phyloP scores from a whole-genome alignment of 495 filamentous ascomycete genomes.

The Neurospora cerealis region DNA sequence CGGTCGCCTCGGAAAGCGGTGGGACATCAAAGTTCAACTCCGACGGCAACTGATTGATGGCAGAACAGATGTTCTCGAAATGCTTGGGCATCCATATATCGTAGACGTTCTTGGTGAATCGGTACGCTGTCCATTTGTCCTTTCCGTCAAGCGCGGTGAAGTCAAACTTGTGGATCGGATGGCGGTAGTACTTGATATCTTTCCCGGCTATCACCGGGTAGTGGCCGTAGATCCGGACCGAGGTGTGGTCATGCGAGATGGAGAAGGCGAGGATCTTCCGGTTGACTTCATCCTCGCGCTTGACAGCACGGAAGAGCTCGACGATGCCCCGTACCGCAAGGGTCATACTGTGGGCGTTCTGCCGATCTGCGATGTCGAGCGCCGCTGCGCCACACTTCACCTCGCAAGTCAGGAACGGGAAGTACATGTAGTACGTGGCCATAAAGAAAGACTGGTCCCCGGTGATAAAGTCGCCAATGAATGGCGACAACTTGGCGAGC shows the following conservation, averaged over 20 bases:
- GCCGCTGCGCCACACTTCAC: conserved; percentile 26
- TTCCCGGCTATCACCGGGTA: conserved; percentile 16
- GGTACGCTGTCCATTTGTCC: conserved; percentile 12
- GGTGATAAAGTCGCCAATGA: conserved; percentile 18
- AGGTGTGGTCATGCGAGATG: too few species aligned
- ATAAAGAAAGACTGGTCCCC: conserved; percentile 9
- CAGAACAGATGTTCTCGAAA: conserved; percentile 30
- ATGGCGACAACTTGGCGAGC: conserved; percentile 28
- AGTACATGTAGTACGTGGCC: conserved; percentile 23
- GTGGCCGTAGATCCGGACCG: conserved; percentile 1
- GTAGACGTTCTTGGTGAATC: conserved; percentile 28
- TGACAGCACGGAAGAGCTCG: conserved; percentile 22
- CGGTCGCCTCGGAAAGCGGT: too few species aligned
- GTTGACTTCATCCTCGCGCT: too few species aligned
- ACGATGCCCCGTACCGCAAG: conserved; percentile 26
- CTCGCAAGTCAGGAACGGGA: conserved; percentile 16
- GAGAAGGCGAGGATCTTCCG: too few species aligned
- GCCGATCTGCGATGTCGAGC: conserved; percentile 12
- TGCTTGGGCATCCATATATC: conserved; percentile 30
- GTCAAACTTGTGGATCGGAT: conserved; percentile 1
- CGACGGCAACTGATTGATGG: conserved; percentile 26
- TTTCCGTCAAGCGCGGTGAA: not conserved
- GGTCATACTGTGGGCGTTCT: conserved; percentile 23
- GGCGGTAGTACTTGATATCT: conserved; percentile 7
- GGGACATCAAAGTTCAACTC: conserved; percentile 15